These are phyloP conservation scores for Fagopyrum tataricum DNA, from an alignment of 148 eudicot genomes.

Conservation along the genomic window DNA sequence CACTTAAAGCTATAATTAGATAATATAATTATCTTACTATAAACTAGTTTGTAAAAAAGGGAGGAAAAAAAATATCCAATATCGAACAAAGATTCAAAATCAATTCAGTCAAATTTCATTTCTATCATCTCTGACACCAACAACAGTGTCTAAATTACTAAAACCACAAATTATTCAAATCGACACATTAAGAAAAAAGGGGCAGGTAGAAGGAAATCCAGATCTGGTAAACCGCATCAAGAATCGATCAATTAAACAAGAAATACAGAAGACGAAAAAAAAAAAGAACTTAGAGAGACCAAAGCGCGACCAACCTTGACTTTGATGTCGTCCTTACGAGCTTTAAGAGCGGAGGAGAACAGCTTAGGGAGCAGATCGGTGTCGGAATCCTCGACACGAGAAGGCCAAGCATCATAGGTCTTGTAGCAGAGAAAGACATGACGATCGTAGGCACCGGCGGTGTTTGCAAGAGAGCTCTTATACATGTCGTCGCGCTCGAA, in stretches of 20 bases:
- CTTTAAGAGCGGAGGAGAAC: constrained; percentile 42
- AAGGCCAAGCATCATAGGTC: constrained; percentile 51
- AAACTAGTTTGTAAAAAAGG: neutral
- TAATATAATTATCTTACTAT: neutral
- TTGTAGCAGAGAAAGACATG: constrained; percentile 77
- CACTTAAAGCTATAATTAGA: neutral
- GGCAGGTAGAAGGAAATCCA: neutral
- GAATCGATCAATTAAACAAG: constrained; percentile 8
- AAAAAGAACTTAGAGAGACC: neutral
- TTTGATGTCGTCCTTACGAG: constrained; percentile 47
- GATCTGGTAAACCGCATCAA: neutral
- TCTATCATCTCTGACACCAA: neutral
- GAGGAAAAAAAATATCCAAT: neutral
- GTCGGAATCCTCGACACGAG: constrained; percentile 55
- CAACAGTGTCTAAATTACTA: neutral
- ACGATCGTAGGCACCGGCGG: constrained; percentile 50
- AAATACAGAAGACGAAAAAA: neutral
- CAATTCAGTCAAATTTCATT: neutral
- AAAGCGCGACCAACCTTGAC: constrained; percentile 27
- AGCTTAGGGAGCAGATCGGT: constrained; percentile 67
- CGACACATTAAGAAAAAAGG: neutral
- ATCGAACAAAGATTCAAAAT: neutral
- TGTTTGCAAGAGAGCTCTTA: constrained; percentile 35
- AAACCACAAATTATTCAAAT: neutral
- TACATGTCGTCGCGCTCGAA: constrained; percentile 71